Evolutionary conservation across 75 land plant genomes (phyloP), one percentile per base, ranked within the genome.

Genomic region (Cunninghamia lanceolata): DNA sequence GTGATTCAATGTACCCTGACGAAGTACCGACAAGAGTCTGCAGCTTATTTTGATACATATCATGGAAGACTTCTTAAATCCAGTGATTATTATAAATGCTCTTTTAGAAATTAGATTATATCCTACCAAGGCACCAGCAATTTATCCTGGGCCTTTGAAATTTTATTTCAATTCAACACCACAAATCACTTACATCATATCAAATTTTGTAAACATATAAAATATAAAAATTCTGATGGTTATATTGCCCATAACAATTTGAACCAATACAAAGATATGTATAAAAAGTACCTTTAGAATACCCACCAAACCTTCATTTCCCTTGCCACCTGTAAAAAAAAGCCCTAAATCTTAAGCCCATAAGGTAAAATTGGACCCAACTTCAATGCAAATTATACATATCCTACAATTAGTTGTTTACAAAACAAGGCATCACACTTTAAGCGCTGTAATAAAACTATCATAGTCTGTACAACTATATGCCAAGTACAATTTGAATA

Each of bases 1-100:
- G 88, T 10, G 86, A 84, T 45, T 94, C 94, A 80, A 80, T 80
- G 13, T 45, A 80, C 4, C 50, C 52, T 45, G 82, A 80, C 0
- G 52, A 80, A 50, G 50, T 80, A 42, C 82, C 50, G 13, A 80
- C 82, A 80, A 80, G 50, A n/a, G 82, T 80, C 46, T 80, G 52
- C 16, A 80, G n/a, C 52, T 80, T 80, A 13, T 80, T 50, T 50
- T 80, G 32, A 42, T 28, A 80, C 30, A 80, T 45, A 7, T 10
- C 25, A 40, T 78, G 81, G 43, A 78, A 78, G 43, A 40, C 9
- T 78, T 78, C 2, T 78, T 40, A 78, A 78, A 40, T 28, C 75
- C 34, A 9, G 36, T 73, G 75, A 43, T 28, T 28, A n/a, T 21
- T 21, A 2, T 39, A n/a, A 39, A 39, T 38, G 39, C 39, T 77